Evolutionary conservation across 2,329 filamentous ascomycete species (phyloP), one percentile per base, ranked within the genome.

Genomic region (Septoria petroselini): DNA sequence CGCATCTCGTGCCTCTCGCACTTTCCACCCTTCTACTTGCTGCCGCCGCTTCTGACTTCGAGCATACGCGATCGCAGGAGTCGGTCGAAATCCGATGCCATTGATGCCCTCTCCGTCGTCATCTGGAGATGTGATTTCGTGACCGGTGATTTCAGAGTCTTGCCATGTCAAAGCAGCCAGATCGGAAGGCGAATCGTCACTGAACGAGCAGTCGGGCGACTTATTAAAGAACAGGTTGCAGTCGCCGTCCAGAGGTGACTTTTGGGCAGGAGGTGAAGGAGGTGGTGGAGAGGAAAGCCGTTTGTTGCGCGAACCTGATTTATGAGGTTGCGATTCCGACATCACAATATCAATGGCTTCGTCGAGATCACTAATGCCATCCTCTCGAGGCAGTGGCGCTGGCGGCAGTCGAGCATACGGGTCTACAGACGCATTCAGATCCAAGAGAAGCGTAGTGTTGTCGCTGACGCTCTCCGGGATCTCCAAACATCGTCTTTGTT

Each of bases 41-140:
- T 77, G 76, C 62, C 76, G 74, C 49, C 81, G 71, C 60, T 72
- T 76, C 63, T 80, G 76, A 34, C 74, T 73, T 40, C 81, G 69
- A 12, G 75, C 75, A 67, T 78, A 77, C 1, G 79, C 80, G 23
- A 81, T 75, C 33, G 79, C 77, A 12, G 80, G 73, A 1, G 80
- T 83, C 3, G 81, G 81, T 51, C 74, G 75, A 65, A 83, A 84
- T 0, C 81, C 81, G 48, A 84, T 74, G 1, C 81, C 81, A 58
- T 84, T 83, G 55, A 84, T 76, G 4, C 81, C 81, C 47, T 79
- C 78, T 2, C 81, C 80, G 62, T 84, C 81, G 60, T 83, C 81
- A 31, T 75, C 76, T 46, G 81, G 77, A 2, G 74, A 73, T 43
- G 78, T 72, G 15, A 69, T 70, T 25, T 73, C 63, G 58, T 83